Evolutionary conservation across 345 rosid genomes (phyloP).

Genomic region (Syzygium aromaticum): DNA sequence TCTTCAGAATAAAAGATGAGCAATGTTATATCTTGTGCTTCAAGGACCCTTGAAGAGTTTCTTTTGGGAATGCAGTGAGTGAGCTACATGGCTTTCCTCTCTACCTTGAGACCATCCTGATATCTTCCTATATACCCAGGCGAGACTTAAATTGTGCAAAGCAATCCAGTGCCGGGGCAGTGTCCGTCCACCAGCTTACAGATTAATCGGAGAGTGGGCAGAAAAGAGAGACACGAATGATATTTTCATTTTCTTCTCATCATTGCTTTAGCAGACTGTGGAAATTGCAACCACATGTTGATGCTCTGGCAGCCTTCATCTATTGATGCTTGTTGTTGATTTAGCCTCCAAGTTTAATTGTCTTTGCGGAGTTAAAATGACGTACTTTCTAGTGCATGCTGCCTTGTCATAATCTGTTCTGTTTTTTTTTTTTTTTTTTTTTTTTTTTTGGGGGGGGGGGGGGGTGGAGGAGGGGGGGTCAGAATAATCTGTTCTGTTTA

Average conservation of each 20-base stretch:
- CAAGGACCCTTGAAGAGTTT: neutral
- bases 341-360: neutral
- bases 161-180: neutral
- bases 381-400: neutral
- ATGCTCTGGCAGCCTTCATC: neutral
- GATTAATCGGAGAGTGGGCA: neutral
- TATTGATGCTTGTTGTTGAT: neutral
- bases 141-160: neutral
- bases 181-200: neutral
- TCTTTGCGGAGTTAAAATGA: neutral
- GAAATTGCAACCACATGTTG: neutral
- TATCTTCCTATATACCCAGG: neutral
- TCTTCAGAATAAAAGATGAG: neutral
- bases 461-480: too few species aligned
- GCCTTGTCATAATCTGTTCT: too few species aligned
- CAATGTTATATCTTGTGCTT: neutral
- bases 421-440: too few species aligned
- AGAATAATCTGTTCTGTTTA: neutral
- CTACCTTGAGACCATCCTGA: neutral
- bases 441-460: too few species aligned
- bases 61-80: neutral
- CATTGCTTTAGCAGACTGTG: neutral
- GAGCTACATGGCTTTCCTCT: neutral
- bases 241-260: neutral
- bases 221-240: neutral